Base-by-base conservation (phyloP, 257 asterid genomes). In the Paraleonurus japonicus region DNA sequence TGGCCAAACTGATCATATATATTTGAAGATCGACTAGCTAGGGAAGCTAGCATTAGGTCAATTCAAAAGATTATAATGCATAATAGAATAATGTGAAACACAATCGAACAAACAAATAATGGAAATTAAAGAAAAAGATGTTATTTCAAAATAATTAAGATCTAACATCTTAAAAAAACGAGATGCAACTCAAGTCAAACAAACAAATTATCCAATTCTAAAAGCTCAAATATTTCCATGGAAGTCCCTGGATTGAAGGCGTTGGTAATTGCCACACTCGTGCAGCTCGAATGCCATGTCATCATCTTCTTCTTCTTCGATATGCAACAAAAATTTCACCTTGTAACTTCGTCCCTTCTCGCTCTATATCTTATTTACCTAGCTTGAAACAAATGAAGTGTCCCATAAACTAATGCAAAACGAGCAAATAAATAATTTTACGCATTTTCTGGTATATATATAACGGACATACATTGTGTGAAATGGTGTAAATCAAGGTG, bases 401-500 rank as follows among this genome's bases (percentile, higher is more conserved):
- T 45, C 16, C 19, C 19, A 45, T 45, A 45, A 45, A 45, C 50
- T 11, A 41, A 15, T 41, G 50, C n/a, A 11, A 41, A 0, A 41
- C 16, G 12, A 41, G 50, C n/a, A 41, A 32, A 32, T 32, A 32
- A 32, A 6, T 32, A 3, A 33, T 33, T n/a, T 9, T 10, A 33
- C 7, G 9, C 9, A 45, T 45, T 45, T 45, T 45, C 22, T 47
- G 22, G 17, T 17, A 65, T 20, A 28, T 62, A 53, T 20, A 28
- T 62, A 53, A 19, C 30, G 4, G 63, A 65, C 73, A 57, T 60
- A 69, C 75, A 69, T 60, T 60, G 33, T 37, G 39, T 41, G 28
- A 61, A 30, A 65, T 45, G 61, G 59, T 7, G 70, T 39, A 24
- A 60, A 16, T 85, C 84, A 95, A 80, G 95, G 76, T 7, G 96